Evolutionary conservation across 306 rosid genomes (phyloP).

Genomic region (Ochetophila trinervis): DNA sequence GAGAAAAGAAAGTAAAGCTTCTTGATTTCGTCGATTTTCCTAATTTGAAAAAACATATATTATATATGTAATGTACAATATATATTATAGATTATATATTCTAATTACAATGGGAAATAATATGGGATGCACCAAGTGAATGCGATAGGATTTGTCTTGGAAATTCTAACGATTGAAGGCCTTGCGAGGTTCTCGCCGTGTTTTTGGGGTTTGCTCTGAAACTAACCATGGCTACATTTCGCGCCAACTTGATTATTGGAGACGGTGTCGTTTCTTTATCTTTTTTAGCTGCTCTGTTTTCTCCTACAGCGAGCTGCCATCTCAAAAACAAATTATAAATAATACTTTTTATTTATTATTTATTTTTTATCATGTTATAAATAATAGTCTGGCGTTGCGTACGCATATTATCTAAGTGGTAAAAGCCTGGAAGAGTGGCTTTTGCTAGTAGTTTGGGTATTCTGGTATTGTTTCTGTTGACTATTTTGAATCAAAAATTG

Average conservation of each 20-base stretch:
- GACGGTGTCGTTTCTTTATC: background rate
- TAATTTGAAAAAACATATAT: background rate
- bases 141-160: slow-evolving; percentile 39
- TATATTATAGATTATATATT: background rate
- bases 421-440: too few relatives aligned
- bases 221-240: slow-evolving; percentile 27
- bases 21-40: background rate
- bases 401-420: too few relatives aligned
- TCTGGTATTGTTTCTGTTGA: too few relatives aligned
- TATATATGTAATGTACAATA: background rate
- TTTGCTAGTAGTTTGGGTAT: too few relatives aligned
- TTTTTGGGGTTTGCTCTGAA: slow-evolving; percentile 28
- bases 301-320: too few relatives aligned
- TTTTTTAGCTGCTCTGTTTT: too few relatives aligned
- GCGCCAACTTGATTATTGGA: slow-evolving; percentile 21
- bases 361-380: too few relatives aligned
- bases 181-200: slow-evolving; percentile 32
- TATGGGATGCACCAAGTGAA: slow-evolving; percentile 10
- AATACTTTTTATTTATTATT: too few relatives aligned
- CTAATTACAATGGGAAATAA: background rate
- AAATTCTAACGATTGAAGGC: slow-evolving; percentile 25
- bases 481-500: too few relatives aligned
- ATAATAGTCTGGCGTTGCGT: too few relatives aligned
- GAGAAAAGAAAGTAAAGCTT: background rate
- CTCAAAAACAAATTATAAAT: too few relatives aligned